A percentile compares a stretch with the other conserved stretches of the same genome.
phyloP scores from a whole-genome alignment of 1,139 yeast species.

The Pichia cactophila region DNA sequence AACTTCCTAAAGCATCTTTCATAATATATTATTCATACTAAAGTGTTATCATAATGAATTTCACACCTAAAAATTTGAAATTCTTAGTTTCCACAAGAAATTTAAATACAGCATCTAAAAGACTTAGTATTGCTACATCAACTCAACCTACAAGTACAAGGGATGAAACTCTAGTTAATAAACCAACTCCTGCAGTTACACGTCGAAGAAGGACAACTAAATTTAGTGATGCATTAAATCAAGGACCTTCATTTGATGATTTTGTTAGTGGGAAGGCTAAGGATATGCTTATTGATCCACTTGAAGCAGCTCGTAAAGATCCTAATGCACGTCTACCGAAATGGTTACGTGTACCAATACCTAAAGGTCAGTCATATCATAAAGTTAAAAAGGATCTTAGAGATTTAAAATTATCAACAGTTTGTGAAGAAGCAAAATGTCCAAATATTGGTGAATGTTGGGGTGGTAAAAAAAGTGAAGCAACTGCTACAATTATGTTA shows the following conservation, averaged over 20 bases:
- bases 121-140: not conserved
- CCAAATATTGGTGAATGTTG: conserved; percentile 99
- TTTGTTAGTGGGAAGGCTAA: conserved; percentile 77
- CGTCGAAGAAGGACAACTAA: conserved; percentile 47
- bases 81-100: not conserved
- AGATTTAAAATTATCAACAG: conserved; percentile 85
- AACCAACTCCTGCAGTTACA: conserved; percentile 10
- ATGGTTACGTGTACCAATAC: conserved; percentile 95
- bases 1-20: no score
- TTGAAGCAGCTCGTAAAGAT: conserved; percentile 55
- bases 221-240: conserved; percentile 64
- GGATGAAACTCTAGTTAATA: not conserved
- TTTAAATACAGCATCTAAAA: not conserved
- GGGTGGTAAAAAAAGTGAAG: conserved; percentile 95
- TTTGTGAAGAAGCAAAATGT: conserved; percentile 97
- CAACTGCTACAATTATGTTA: conserved; percentile 98
- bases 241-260: conserved; percentile 93
- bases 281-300: conserved; percentile 52
- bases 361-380: conserved; percentile 79
- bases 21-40: not conserved
- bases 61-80: not conserved
- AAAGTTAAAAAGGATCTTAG: conserved; percentile 79
- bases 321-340: conserved; percentile 63
- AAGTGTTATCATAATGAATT: not conserved
- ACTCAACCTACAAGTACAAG: not conserved